Evolutionary conservation across 2,329 filamentous ascomycete species (phyloP).

Genomic region (Zalaria sp.): DNA sequence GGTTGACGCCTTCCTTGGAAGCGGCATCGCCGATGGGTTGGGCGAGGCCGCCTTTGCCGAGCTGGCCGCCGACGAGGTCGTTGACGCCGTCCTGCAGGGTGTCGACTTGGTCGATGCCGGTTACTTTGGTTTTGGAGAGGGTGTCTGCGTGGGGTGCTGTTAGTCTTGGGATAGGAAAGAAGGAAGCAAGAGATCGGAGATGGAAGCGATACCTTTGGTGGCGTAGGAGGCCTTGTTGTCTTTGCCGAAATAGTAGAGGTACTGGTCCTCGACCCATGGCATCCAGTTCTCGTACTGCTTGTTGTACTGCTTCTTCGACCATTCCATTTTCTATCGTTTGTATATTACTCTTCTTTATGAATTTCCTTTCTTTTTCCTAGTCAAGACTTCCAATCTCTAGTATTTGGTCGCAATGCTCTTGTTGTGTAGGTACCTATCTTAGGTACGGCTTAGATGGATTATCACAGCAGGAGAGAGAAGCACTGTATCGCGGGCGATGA

Average conservation of each 20-base stretch:
- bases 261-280: constrained; percentile 62
- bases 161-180: no score
- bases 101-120: constrained; percentile 52
- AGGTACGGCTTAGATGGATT: no score
- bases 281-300: constrained; percentile 62
- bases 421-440: no score
- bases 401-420: no score
- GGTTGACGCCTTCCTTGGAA: constrained; percentile 52
- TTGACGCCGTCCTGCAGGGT: constrained; percentile 54
- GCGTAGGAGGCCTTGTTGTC: constrained; percentile 65
- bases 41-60: constrained; percentile 54
- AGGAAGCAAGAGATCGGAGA: neutral
- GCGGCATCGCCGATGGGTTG: constrained; percentile 48
- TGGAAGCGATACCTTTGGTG: constrained; percentile 50
- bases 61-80: constrained; percentile 45
- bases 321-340: constrained; percentile 31
- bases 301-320: constrained; percentile 51
- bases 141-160: constrained; percentile 5
- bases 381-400: no score
- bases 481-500: no score
- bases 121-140: constrained; percentile 56
- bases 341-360: neutral
- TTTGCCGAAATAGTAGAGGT: constrained; percentile 58
- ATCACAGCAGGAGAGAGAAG: no score
- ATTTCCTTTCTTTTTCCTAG: no score